phyloP scores from a whole-genome alignment of 108 stramenopile species.

The Skeletonema tropicum region DNA sequence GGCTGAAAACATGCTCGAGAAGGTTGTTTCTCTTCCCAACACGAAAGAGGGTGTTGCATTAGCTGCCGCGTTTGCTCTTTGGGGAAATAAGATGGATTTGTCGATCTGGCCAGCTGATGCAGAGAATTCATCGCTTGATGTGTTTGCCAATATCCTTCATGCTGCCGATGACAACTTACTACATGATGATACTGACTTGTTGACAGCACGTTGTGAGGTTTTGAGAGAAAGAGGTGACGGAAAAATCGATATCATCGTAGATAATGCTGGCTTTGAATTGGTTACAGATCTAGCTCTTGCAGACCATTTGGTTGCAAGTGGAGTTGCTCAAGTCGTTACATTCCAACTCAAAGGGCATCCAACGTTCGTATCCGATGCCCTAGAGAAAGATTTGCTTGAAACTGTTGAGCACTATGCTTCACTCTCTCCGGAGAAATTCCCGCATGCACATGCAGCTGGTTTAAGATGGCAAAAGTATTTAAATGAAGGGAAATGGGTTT shows the following conservation, averaged over 20 bases:
- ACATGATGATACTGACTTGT: slow-evolving; percentile 83
- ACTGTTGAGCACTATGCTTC: slow-evolving; percentile 77
- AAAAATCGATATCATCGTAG: slow-evolving; percentile 92
- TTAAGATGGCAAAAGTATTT: slow-evolving; percentile 72
- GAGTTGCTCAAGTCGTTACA: slow-evolving; percentile 76
- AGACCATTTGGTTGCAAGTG: slow-evolving; percentile 84
- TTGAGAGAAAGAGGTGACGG: slow-evolving; percentile 73
- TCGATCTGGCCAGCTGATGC: slow-evolving; percentile 93
- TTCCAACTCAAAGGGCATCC: slow-evolving; percentile 96
- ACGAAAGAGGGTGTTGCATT: slow-evolving; percentile 64
- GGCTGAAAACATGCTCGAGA: slow-evolving; percentile 75
- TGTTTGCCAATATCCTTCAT: slow-evolving; percentile 79
- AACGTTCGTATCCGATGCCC: slow-evolving; percentile 95
- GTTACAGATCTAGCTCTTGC: slow-evolving; percentile 92
- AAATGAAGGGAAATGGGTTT: slow-evolving; percentile 81
- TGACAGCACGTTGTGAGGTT: slow-evolving; percentile 62
- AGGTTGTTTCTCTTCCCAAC: slow-evolving; percentile 56
- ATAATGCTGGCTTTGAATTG: slow-evolving; percentile 97
- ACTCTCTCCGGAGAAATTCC: slow-evolving; percentile 52
- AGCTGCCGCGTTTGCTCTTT: slow-evolving; percentile 79
- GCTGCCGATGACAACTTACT: slow-evolving; percentile 82
- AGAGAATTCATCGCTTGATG: slow-evolving; percentile 58
- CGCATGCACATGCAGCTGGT: slow-evolving; percentile 76
- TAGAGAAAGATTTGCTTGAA: slow-evolving; percentile 87
- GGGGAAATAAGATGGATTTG: slow-evolving; percentile 98